Evolutionary conservation across 169 alveolate species (phyloP), one percentile per base, ranked within the genome.

Genomic region (Cryptosporidium sp.): DNA sequence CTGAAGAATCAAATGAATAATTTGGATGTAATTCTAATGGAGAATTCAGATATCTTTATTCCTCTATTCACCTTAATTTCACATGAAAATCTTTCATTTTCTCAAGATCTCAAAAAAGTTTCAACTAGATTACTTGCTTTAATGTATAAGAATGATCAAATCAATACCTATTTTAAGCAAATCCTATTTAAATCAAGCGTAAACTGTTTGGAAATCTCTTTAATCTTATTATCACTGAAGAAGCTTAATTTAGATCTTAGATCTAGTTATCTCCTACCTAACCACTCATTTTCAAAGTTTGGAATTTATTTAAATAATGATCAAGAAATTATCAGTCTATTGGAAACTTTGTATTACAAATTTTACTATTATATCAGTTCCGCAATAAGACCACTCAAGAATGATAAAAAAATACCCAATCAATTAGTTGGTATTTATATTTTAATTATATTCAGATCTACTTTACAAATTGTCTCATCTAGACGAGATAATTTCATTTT

Each of bases 271-370:
- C 21, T 65, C 48, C 21, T 65, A 5, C 72, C 72, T 21, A 65
- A 37, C 29, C 23, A 3, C 23, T 65, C 72, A 2, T 65, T 65
- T n/a, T 65, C 51, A 33, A 21, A 16, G 8, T 65, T 65, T 65
- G 44, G 53, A 7, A 37, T 65, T 12, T 8, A 31, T 16, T 42
- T 69, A 45, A 29, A 42, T 9, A 21, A 69, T 16, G 9, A 44
- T 69, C 35, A 42, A 21, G 39, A 69, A 42, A 23, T 21, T 69
- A 51, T 23, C 4, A 18, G n/a, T 9, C 10, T 21, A n/a, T 62
- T 80, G 51, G 45, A 80, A 39, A 44, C 45, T 5, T 21, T 72
- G 7, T 72, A 72, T 52, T 72, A 52, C 52, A 53, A 29, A 2
- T 26, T 52, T 8, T 72, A 72, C 33, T 72, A 53, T 51, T 52